A percentile compares a stretch with the other conserved stretches of the same genome.
Conservation (phyloP, 2,329 filamentous ascomycete genomes). For the Sporothrix inflata region DNA sequence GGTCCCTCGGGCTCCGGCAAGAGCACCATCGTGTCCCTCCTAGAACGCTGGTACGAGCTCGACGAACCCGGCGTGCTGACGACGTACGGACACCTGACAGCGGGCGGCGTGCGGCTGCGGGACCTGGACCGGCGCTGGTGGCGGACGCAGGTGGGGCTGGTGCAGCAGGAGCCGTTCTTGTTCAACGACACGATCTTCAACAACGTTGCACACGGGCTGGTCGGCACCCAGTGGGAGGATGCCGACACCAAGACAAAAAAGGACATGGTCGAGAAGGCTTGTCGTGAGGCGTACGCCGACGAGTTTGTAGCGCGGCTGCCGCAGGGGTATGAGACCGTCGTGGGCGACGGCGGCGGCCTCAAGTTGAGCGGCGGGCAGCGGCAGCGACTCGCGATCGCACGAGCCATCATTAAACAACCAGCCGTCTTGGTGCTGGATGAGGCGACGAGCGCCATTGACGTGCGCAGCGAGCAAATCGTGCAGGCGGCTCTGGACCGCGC, state of each 20-base stretch:
- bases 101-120: slow-evolving; percentile 37
- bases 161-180: slow-evolving; percentile 48
- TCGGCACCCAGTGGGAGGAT: slow-evolving; percentile 47
- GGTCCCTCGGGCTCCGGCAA: slow-evolving; percentile 84
- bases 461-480: slow-evolving; percentile 39
- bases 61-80: slow-evolving; percentile 36
- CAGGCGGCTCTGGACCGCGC: slow-evolving; percentile 40
- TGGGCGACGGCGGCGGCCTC: slow-evolving; percentile 80
- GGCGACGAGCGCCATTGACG: slow-evolving; percentile 56
- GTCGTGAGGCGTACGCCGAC: slow-evolving; percentile 68
- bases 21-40: slow-evolving; percentile 72
- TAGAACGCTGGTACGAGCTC: slow-evolving; percentile 72
- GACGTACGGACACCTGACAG: slow-evolving; percentile 30
- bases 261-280: slow-evolving; percentile 65
- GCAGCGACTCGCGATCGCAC: slow-evolving; percentile 70
- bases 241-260: slow-evolving; percentile 49
- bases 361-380: slow-evolving; percentile 76
- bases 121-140: slow-evolving; percentile 66
- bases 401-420: slow-evolving; percentile 39
- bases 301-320: slow-evolving; percentile 70
- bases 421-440: slow-evolving; percentile 41
- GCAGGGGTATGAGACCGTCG: slow-evolving; percentile 69
- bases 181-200: slow-evolving; percentile 54
- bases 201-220: slow-evolving; percentile 58
- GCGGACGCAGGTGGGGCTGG: slow-evolving; percentile 51